Percentiles rank a stretch among this genome's conserved stretches.
phyloP scores from a whole-genome alignment of 768 basidiomycete genomes.

The Xanthoconium purpureum region DNA sequence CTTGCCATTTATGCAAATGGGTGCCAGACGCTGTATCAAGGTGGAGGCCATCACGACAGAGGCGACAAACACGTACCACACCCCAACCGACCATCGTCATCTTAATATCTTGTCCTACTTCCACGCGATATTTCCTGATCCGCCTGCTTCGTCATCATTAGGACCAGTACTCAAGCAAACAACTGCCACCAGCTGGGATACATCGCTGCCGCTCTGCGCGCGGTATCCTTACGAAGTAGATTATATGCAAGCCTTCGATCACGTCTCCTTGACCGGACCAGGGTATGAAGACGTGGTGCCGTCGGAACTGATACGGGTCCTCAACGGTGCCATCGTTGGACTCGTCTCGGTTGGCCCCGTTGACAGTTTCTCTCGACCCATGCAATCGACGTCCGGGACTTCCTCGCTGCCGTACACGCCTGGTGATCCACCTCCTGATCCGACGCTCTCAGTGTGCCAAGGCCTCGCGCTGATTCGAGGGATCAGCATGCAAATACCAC shows the following conservation, averaged over 20 bases:
- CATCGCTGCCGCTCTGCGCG: constrained; percentile 63
- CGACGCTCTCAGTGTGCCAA: constrained; percentile 58
- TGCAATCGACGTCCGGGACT: not conserved
- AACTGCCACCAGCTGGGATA: constrained; percentile 59
- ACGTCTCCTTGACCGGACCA: constrained; percentile 64
- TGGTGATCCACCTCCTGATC: constrained; percentile 50
- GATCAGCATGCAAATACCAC: constrained; percentile 25
- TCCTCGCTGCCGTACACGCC: constrained; percentile 56
- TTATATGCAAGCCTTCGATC: constrained; percentile 52
- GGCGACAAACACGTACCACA: constrained; percentile 27
- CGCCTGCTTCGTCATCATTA: constrained; percentile 18
- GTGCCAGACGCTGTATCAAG: not conserved
- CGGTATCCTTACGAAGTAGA: constrained; percentile 72
- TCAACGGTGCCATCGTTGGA: constrained; percentile 81
- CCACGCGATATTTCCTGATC: constrained; percentile 45
- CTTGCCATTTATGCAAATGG: not conserved
- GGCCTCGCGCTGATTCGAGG: constrained; percentile 78
- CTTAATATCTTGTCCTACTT: constrained; percentile 77
- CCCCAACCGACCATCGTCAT: constrained; percentile 63
- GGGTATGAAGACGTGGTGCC: constrained; percentile 77
- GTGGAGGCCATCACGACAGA: constrained; percentile 47
- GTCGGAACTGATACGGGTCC: constrained; percentile 63
- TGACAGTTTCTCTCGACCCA: not conserved
- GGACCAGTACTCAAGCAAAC: constrained; percentile 29
- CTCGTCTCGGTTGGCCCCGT: constrained; percentile 43